These are phyloP conservation scores for Parastagonospora nodorum DNA, from an alignment of 2,329 filamentous ascomycete species.

Conservation along the genomic window DNA sequence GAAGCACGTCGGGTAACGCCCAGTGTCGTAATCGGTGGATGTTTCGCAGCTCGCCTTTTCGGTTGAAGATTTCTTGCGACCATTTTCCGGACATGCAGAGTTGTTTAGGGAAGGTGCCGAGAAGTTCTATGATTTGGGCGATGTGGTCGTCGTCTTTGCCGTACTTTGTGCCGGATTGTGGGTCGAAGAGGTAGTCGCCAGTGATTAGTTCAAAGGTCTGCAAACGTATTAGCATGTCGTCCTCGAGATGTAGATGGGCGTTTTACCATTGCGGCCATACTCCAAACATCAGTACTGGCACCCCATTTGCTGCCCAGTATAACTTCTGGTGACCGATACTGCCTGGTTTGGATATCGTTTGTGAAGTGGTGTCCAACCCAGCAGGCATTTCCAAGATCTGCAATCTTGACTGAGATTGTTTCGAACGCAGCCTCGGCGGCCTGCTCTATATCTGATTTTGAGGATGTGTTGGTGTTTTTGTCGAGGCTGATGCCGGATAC, in stretches of 20 bases:
- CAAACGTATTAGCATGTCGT: constrained; percentile 14
- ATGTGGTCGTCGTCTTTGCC: constrained; percentile 99
- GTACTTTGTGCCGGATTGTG: constrained; percentile 97
- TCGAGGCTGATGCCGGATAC: constrained; percentile 94
- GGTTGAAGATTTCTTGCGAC: constrained; percentile 98
- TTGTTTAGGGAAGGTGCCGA: constrained; percentile 90
- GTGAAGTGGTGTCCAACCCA: constrained; percentile 99
- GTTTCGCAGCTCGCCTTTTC: constrained; percentile 95
- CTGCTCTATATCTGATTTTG: constrained; percentile 49
- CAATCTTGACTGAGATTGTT: constrained; percentile 98
- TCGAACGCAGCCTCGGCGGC: constrained; percentile 68
- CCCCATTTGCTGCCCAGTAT: constrained; percentile 98
- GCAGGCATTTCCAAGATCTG: constrained; percentile 95
- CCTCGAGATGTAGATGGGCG: not conserved
- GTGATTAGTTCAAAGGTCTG: constrained; percentile 97
- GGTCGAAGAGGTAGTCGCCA: constrained; percentile 97
- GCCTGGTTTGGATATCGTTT: constrained; percentile 97
- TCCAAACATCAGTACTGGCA: constrained; percentile 99
- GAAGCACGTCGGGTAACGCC: constrained; percentile 89
- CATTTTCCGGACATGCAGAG: constrained; percentile 93
- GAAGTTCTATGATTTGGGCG: constrained; percentile 95
- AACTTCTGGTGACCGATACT: constrained; percentile 96
- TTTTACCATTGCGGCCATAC: constrained; percentile 97
- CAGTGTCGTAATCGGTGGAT: constrained; percentile 96
- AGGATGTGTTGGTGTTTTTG: constrained; percentile 60